Evolutionary conservation across 352 stramenopile species (phyloP).

Genomic region (Pythium rhizo-oryzae): DNA sequence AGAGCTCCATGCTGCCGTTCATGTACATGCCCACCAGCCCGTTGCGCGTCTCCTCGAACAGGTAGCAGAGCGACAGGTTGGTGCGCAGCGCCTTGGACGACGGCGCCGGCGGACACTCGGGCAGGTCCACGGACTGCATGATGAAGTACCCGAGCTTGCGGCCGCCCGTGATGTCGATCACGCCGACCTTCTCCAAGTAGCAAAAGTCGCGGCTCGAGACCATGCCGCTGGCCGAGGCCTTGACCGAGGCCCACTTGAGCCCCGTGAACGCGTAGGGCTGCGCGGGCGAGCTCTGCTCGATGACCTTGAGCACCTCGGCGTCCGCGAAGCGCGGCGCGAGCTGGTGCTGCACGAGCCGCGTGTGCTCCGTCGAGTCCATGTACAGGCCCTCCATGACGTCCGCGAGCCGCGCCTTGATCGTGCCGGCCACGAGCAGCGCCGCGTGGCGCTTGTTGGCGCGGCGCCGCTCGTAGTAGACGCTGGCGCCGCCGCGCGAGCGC

Average conservation of each 20-base stretch:
- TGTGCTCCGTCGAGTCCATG: constrained; percentile 26
- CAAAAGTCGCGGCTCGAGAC: constrained; percentile 26
- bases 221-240: constrained; percentile 22
- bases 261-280: constrained; percentile 26
- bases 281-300: constrained; percentile 17
- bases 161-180: constrained; percentile 12
- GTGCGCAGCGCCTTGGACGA: constrained; percentile 14
- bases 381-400: constrained; percentile 31
- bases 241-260: constrained; percentile 26
- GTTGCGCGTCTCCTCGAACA: constrained; percentile 25
- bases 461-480: constrained; percentile 39
- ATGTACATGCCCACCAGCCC: constrained; percentile 32
- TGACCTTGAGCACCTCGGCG: constrained; percentile 25
- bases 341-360: constrained; percentile 19
- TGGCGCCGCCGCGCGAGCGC: constrained; percentile 33
- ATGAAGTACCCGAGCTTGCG: constrained; percentile 31
- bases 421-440: constrained; percentile 24
- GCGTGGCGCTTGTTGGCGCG: background rate
- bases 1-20: constrained; percentile 18
- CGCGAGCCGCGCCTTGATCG: constrained; percentile 16
- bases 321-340: constrained; percentile 27
- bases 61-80: constrained; percentile 28
- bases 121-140: constrained; percentile 28
- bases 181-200: constrained; percentile 28
- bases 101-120: constrained; percentile 17